Evolutionary conservation across 345 rosid genomes (phyloP).

Genomic region (Pistacia vera): DNA sequence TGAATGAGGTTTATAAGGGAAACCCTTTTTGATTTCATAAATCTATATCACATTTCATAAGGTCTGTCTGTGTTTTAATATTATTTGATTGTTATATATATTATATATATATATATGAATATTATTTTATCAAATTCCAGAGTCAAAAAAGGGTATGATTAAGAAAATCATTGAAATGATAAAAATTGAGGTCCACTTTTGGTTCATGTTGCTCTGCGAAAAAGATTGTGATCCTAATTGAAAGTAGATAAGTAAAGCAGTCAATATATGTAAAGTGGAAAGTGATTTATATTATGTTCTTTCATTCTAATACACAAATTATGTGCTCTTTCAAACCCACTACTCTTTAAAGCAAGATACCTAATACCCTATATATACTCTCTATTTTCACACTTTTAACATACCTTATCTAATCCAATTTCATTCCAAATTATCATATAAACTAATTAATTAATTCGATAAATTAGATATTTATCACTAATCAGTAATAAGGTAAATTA

Average conservation of each 20-base stretch:
- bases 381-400: background rate
- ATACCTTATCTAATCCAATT: background rate
- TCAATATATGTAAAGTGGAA: background rate
- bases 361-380: background rate
- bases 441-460: too few relatives aligned
- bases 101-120: background rate
- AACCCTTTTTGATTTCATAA: slow-evolving; percentile 19
- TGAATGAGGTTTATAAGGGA: background rate
- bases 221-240: background rate
- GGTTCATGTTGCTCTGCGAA: background rate
- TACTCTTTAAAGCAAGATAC: slow-evolving; percentile 15
- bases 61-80: too few relatives aligned
- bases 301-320: background rate
- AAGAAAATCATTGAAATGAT: slow-evolving; percentile 5
- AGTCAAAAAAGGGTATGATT: slow-evolving; percentile 13
- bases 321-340: slow-evolving; percentile 17
- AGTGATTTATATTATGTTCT: background rate
- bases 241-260: background rate
- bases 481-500: too few relatives aligned
- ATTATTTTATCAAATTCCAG: background rate
- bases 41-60: too few relatives aligned
- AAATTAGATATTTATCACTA: too few relatives aligned
- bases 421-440: too few relatives aligned
- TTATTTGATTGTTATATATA: too few relatives aligned
- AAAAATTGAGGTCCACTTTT: background rate